Evolutionary conservation across 805 yeast genomes (phyloP), one percentile per base, ranked within the genome.

Genomic region (Ogataea parapolymorpha): DNA sequence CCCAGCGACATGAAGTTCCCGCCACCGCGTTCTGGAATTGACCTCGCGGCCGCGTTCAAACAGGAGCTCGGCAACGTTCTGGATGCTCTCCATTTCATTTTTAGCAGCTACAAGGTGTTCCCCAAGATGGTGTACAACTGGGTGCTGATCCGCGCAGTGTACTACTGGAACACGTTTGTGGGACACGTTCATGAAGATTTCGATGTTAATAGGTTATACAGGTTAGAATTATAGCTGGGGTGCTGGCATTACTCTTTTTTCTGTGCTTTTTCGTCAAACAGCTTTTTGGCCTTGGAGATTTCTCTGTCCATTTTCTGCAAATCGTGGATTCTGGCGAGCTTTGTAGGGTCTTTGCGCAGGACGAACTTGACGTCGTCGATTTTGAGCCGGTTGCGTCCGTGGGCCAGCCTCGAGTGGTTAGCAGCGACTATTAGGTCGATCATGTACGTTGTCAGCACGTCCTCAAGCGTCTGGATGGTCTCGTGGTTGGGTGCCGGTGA

Each of bases 311-410:
- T 61, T 15, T 70, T 63, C 39, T 81, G 67, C 49, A 84, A 66
- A 54, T 82, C 87, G 45, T 78, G 77, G 1, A 83, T 75, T 61
- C 91, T 76, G 2, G 86, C 87, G 11, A 82, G 68, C 54, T 84
- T 84, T 11, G 74, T 65, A 2, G 81, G 77, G 53, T 84, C 91
- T 40, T 72, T 72, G 32, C 89, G 63, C 37, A 85, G 59, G 0
- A 83, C 85, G 60, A 82, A 84, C 56, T 76, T 79, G 63, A 84
- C 77, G 54, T 84, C 90, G 31, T 82, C 89, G 13, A 83, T 78
- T 49, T 78, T 79, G 49, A 84, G 71, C 60, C 82, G 84, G 45
- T 70, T 76, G 27, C 88, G 66, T 1, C 52, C 50, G 63, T 26
- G 86, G 70, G 48, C 71, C 67, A 17, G 71, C 55, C 46, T 70